Evolutionary conservation across 2,329 filamentous ascomycete species (phyloP).

Genomic region (Colletotrichum sp.): DNA sequence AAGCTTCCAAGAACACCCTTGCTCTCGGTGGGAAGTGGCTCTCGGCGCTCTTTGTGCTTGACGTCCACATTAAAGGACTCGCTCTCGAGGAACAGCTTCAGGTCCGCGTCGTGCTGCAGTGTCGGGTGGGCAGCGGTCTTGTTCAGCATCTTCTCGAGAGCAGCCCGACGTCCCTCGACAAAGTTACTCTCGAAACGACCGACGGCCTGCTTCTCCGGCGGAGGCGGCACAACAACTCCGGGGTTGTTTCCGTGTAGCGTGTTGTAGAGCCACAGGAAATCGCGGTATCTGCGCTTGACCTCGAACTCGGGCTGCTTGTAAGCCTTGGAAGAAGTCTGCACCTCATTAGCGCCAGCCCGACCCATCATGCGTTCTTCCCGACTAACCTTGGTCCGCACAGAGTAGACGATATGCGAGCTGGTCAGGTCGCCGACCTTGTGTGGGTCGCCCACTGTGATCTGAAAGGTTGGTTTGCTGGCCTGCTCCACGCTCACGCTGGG

Average conservation of each 20-base stretch:
- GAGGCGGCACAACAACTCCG: slow-evolving; percentile 91
- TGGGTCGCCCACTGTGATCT: slow-evolving; percentile 92
- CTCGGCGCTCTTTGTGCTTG: slow-evolving; percentile 95
- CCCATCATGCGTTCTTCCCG: not conserved
- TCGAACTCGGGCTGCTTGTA: slow-evolving; percentile 93
- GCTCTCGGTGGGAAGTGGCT: slow-evolving; percentile 84
- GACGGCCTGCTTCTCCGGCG: slow-evolving; percentile 96
- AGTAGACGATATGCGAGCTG: slow-evolving; percentile 97
- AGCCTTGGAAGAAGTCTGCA: slow-evolving; percentile 90
- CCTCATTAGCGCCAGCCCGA: slow-evolving; percentile 17
- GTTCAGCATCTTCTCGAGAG: slow-evolving; percentile 97
- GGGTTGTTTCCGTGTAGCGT: slow-evolving; percentile 94
- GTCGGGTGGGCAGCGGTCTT: slow-evolving; percentile 90
- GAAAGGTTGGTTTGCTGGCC: slow-evolving; percentile 88
- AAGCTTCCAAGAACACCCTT: slow-evolving; percentile 92
- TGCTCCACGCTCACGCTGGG: slow-evolving; percentile 92
- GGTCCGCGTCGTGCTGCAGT: slow-evolving; percentile 88
- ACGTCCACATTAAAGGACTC: slow-evolving; percentile 95
- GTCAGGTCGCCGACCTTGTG: slow-evolving; percentile 98
- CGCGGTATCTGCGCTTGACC: slow-evolving; percentile 91
- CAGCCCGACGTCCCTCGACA: slow-evolving; percentile 88
- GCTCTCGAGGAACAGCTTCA: slow-evolving; percentile 97
- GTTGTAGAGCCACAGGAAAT: slow-evolving; percentile 98
- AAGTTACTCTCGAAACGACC: slow-evolving; percentile 97
- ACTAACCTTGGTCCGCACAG: slow-evolving; percentile 85